These are phyloP conservation scores for Phytophthora capsici DNA, from an alignment of 352 stramenopile genomes.

Conservation along the genomic window DNA sequence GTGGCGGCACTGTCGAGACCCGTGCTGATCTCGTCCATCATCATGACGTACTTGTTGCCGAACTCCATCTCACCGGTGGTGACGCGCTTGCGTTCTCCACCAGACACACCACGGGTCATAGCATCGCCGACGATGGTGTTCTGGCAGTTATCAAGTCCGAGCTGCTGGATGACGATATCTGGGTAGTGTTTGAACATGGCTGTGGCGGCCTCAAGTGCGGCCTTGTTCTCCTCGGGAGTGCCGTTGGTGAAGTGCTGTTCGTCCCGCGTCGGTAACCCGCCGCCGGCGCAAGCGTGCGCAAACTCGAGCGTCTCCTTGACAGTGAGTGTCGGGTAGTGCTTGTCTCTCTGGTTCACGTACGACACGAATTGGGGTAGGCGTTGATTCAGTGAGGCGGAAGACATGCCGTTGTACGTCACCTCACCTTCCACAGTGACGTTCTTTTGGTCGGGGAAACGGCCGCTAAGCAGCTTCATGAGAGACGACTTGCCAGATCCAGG, in stretches of 20 bases:
- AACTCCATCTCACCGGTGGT: slow-evolving; percentile 86
- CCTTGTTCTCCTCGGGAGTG: slow-evolving; percentile 41
- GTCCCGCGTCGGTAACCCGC: slow-evolving; percentile 35
- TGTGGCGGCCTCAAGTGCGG: slow-evolving; percentile 29
- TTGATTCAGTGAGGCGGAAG: not conserved
- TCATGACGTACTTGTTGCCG: slow-evolving; percentile 77
- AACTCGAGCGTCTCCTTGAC: slow-evolving; percentile 67
- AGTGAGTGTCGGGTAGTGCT: slow-evolving; percentile 49
- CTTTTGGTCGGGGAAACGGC: slow-evolving; percentile 39
- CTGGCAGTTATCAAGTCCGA: slow-evolving; percentile 60
- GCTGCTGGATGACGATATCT: slow-evolving; percentile 52
- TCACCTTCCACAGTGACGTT: slow-evolving; percentile 43
- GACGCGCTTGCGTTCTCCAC: slow-evolving; percentile 78
- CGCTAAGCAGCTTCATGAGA: slow-evolving; percentile 59
- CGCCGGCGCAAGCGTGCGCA: slow-evolving; percentile 38
- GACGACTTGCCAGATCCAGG: slow-evolving; percentile 56
- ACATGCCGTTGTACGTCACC: slow-evolving; percentile 53
- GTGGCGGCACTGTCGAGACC: slow-evolving; percentile 71
- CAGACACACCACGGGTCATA: slow-evolving; percentile 73
- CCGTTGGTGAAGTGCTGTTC: slow-evolving; percentile 23
- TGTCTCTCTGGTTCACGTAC: slow-evolving; percentile 46
- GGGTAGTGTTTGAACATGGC: slow-evolving; percentile 43
- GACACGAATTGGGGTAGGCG: slow-evolving; percentile 44
- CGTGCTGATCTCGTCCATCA: slow-evolving; percentile 87
- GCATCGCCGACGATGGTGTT: slow-evolving; percentile 74